Evolutionary conservation across 495 filamentous ascomycete genomes (phyloP).

Genomic region (Trichocladium uniseriatum): DNA sequence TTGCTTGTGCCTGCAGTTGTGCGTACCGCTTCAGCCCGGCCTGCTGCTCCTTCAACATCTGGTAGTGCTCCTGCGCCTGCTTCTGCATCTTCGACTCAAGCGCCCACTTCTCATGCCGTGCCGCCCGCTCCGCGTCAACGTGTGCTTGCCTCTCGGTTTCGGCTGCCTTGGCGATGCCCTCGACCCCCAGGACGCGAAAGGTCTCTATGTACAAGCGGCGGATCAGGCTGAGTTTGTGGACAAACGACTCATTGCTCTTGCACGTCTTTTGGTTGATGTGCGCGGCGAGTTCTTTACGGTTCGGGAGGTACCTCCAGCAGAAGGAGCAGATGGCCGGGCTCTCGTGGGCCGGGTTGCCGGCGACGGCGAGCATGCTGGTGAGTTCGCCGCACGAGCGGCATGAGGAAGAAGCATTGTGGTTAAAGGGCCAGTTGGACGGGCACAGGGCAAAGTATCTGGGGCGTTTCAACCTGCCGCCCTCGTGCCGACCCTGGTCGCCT

Average conservation of each 20-base stretch:
- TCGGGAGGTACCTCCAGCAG: slow-evolving; percentile 8
- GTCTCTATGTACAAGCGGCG: slow-evolving; percentile 1
- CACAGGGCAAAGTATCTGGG: slow-evolving; percentile 11
- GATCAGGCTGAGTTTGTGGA: neutral
- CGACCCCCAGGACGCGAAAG: slow-evolving; percentile 1
- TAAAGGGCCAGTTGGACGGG: slow-evolving; percentile 11
- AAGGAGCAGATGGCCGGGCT: slow-evolving; percentile 7
- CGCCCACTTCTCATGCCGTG: too few species aligned
- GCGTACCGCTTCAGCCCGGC: too few species aligned
- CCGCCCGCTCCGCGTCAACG: slow-evolving; percentile 1
- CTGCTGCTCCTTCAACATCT: too few species aligned
- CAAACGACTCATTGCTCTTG: slow-evolving; percentile 6
- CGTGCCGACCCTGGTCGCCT: slow-evolving; percentile 6
- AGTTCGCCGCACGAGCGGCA: slow-evolving; percentile 2
- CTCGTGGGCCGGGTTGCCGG: slow-evolving; percentile 4
- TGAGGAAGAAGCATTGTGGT: neutral
- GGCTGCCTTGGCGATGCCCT: neutral
- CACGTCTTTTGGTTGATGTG: slow-evolving; percentile 5
- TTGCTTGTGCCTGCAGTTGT: too few species aligned
- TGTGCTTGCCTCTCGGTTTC: neutral
- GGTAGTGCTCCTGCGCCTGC: neutral
- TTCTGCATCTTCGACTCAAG: neutral
- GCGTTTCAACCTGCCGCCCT: neutral
- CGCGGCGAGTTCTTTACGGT: neutral
- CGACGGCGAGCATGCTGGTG: neutral